Conservation (phyloP, 371 early-diverging fungal genomes). For the Mucor mucedo region DNA sequence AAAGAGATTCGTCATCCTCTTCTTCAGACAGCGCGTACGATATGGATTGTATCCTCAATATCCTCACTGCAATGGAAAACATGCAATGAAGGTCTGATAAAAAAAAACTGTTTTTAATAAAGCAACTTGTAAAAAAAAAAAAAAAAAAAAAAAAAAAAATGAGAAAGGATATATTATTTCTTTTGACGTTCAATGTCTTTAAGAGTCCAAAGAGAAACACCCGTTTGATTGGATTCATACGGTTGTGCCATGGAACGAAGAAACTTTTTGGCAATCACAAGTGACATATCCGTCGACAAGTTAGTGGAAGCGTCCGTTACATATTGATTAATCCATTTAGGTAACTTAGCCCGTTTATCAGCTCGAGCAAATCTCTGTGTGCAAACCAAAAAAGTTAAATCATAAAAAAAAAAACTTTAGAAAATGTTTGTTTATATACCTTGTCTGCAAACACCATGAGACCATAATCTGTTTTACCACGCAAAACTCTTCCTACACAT, state of each 20-base stretch:
- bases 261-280: slow-evolving; percentile 94
- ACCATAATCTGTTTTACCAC: slow-evolving; percentile 99
- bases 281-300: slow-evolving; percentile 98
- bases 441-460: slow-evolving; percentile 99
- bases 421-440: slow-evolving; percentile 38
- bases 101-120: neutral
- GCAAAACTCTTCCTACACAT: slow-evolving; percentile 97
- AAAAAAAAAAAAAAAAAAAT: neutral
- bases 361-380: slow-evolving; percentile 87
- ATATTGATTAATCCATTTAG: slow-evolving; percentile 97
- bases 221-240: slow-evolving; percentile 73
- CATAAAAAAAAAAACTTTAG: too few species aligned
- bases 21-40: too few species aligned
- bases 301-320: slow-evolving; percentile 92
- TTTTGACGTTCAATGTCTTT: slow-evolving; percentile 65
- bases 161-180: slow-evolving; percentile 12
- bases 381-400: neutral
- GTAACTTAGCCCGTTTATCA: slow-evolving; percentile 97
- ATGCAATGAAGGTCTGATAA: too few species aligned
- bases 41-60: too few species aligned
- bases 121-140: neutral
- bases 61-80: too few species aligned
- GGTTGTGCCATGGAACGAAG: slow-evolving; percentile 98
- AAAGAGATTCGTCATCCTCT: too few species aligned
- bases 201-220: slow-evolving; percentile 66